These are phyloP conservation scores for Nothomitra cinnamomea DNA, from an alignment of 2,329 filamentous ascomycete genomes.

Conservation along the genomic window DNA sequence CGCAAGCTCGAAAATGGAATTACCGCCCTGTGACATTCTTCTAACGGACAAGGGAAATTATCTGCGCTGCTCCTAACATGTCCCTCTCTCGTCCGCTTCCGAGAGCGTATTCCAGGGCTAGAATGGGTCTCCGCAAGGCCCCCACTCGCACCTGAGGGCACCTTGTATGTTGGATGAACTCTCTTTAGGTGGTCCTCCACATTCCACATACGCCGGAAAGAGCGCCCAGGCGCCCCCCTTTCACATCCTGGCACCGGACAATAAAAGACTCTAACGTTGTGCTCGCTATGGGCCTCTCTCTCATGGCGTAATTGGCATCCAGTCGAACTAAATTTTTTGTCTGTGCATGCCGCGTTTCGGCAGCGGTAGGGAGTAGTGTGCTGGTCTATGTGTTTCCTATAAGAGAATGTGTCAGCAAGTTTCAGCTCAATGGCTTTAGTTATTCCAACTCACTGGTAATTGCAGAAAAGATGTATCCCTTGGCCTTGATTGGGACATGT, in stretches of 20 bases:
- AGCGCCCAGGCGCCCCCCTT: slow-evolving; percentile 62
- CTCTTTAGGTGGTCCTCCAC: too few species aligned
- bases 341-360: slow-evolving; percentile 69
- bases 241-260: too few species aligned
- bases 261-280: slow-evolving; percentile 60
- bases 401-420: slow-evolving; percentile 9
- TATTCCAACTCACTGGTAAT: slow-evolving; percentile 66
- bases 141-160: too few species aligned
- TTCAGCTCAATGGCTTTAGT: slow-evolving; percentile 7
- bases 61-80: too few species aligned
- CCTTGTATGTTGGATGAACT: too few species aligned
- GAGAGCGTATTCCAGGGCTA: too few species aligned
- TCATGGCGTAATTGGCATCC: slow-evolving; percentile 89
- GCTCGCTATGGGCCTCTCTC: slow-evolving; percentile 87
- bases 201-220: slow-evolving; percentile 58
- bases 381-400: slow-evolving; percentile 91
- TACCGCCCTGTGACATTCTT: too few species aligned
- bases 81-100: too few species aligned
- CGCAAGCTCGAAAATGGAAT: too few species aligned
- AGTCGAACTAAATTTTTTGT: slow-evolving; percentile 83
- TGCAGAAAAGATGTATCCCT: slow-evolving; percentile 72
- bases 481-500: slow-evolving; percentile 82
- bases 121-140: too few species aligned
- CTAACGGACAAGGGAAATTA: too few species aligned
- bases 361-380: slow-evolving; percentile 93